These are phyloP conservation scores for Closterium sp. DNA, from an alignment of 139 green algal genomes.

Conservation along the genomic window DNA sequence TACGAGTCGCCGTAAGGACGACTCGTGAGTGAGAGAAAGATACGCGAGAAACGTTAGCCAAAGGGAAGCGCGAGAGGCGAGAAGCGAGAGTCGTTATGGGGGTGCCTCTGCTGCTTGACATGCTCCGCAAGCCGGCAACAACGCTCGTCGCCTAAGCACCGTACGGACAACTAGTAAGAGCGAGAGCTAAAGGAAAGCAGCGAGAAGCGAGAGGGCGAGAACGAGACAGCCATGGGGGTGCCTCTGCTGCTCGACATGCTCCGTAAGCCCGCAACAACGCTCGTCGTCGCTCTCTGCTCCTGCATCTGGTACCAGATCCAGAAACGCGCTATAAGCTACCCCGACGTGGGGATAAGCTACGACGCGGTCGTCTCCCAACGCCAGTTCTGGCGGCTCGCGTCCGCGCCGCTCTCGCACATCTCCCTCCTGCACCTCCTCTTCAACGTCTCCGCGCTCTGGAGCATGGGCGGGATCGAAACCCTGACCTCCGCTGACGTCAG, in stretches of 20 bases:
- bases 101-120: conserved; percentile 40
- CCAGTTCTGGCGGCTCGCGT: conserved; percentile 61
- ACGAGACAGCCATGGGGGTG: conserved; percentile 24
- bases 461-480: conserved; percentile 53
- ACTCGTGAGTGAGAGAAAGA: no score
- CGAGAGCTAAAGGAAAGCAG: no score
- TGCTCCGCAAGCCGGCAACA: conserved; percentile 44
- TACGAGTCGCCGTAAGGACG: no score
- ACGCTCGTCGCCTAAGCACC: no score
- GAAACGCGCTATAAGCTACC: conserved; percentile 50
- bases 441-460: conserved; percentile 70
- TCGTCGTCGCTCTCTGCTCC: conserved; percentile 44
- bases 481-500: neutral
- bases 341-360: conserved; percentile 65
- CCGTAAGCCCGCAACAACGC: conserved; percentile 37
- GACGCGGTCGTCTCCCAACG: conserved; percentile 54
- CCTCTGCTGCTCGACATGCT: conserved; percentile 45
- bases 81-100: neutral
- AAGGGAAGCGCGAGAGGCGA: neutral
- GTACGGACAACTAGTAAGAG: no score
- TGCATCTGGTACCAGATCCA: conserved; percentile 55
- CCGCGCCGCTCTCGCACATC: conserved; percentile 63
- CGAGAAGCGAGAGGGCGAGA: neutral
- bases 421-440: conserved; percentile 67
- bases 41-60: neutral